phyloP scores from a whole-genome alignment of 2,329 filamentous ascomycete genomes.

The Onygena corvina region DNA sequence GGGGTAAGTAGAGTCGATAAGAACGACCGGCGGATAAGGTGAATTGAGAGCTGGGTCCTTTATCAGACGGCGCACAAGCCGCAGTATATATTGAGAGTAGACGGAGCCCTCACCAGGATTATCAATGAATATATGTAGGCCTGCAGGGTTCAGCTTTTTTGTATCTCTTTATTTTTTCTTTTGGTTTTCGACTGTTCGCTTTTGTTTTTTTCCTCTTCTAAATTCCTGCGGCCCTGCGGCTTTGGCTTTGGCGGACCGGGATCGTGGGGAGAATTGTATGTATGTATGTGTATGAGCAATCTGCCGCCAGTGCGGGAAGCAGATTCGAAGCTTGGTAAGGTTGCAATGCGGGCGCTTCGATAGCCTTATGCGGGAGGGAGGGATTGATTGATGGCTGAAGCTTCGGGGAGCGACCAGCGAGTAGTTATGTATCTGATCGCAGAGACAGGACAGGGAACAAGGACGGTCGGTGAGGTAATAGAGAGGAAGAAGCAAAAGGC shows the following conservation, averaged over 20 bases:
- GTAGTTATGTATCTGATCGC: background rate
- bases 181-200: background rate
- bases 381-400: too few species aligned
- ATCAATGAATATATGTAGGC: background rate
- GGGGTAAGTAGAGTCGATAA: background rate
- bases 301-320: too few species aligned
- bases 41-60: background rate
- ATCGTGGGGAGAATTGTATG: too few species aligned
- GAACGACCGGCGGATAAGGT: background rate
- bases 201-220: slow-evolving; percentile 1
- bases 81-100: background rate
- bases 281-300: too few species aligned
- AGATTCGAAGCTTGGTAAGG: too few species aligned
- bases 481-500: background rate
- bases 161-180: background rate
- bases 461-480: background rate
- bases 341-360: too few species aligned
- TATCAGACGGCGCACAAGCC: background rate
- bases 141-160: slow-evolving; percentile 5
- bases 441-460: background rate
- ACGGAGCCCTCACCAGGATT: slow-evolving; percentile 3
- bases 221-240: background rate
- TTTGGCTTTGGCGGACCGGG: background rate
- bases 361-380: too few species aligned
- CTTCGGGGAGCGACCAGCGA: too few species aligned